Conservation (phyloP, 2,329 filamentous ascomycete species). For the Claviceps pazoutovae region DNA sequence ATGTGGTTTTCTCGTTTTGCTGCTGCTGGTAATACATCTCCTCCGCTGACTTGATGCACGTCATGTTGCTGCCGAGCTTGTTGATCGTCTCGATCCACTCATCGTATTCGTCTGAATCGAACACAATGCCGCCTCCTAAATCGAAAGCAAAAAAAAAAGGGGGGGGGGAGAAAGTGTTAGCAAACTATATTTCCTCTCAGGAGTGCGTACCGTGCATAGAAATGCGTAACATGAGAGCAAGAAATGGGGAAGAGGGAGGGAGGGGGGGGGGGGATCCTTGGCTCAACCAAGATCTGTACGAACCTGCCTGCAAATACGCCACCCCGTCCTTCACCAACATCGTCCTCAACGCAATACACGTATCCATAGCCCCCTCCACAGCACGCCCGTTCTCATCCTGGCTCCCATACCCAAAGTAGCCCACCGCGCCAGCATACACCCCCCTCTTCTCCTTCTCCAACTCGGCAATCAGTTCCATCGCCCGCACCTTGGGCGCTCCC, state of each 20-base stretch:
- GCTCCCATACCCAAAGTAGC: conserved; percentile 83
- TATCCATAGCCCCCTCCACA: conserved; percentile 81
- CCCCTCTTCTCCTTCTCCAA: conserved; percentile 88
- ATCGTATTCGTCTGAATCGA: conserved; percentile 84
- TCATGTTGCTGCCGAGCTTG: conserved; percentile 82
- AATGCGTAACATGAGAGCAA: not conserved
- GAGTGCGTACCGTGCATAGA: not conserved
- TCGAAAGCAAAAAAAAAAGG: too few species aligned
- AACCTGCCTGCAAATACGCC: conserved; percentile 75
- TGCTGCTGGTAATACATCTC: conserved; percentile 36
- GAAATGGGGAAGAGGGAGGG: not conserved
- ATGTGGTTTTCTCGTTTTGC: conserved; percentile 7
- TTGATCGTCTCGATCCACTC: conserved; percentile 92
- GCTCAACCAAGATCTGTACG: conserved; percentile 11
- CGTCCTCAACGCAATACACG: conserved; percentile 65
- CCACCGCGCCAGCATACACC: conserved; percentile 89
- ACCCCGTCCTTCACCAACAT: conserved; percentile 89
- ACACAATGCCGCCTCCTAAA: conserved; percentile 74
- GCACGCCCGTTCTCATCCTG: conserved; percentile 49
- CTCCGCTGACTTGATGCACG: conserved; percentile 76
- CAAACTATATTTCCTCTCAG: not conserved
- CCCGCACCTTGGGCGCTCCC: conserved; percentile 86
- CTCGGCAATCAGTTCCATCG: conserved; percentile 95
- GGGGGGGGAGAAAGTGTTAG: not conserved
- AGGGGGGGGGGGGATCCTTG: not conserved